Conservation (phyloP, 129 eudicot species). For the Artemisia tridentata region DNA sequence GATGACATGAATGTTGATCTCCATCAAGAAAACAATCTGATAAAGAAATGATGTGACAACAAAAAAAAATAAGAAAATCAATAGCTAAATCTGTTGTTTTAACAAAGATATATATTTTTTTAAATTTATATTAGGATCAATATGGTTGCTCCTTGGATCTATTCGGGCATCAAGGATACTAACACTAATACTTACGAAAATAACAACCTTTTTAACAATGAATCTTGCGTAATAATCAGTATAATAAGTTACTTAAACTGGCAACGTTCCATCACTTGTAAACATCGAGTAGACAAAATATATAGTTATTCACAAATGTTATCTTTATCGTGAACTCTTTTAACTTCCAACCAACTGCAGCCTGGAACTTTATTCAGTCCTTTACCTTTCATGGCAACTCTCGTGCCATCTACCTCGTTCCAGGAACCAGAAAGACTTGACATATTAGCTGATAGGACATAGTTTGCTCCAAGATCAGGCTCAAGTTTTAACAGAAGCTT, state of each 20-base stretch:
- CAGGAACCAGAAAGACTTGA: constrained; percentile 22
- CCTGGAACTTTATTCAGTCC: constrained; percentile 27
- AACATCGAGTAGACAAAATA: too few relatives aligned
- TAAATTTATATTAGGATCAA: background rate
- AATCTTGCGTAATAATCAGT: background rate
- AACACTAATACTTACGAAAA: background rate
- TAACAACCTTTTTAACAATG: background rate
- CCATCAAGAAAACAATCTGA: background rate
- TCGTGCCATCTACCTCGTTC: constrained; percentile 19
- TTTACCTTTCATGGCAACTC: constrained; percentile 21
- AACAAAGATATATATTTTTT: too few relatives aligned
- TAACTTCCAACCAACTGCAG: constrained; percentile 24
- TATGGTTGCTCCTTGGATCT: background rate
- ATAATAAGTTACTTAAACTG: background rate
- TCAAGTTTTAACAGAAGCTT: constrained; percentile 24
- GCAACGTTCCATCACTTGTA: background rate
- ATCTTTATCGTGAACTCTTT: background rate
- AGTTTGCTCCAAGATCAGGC: constrained; percentile 27
- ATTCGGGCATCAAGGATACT: background rate
- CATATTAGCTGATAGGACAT: constrained; percentile 20
- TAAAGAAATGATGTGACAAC: background rate
- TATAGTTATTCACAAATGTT: background rate
- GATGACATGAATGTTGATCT: background rate
- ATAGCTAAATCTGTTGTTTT: too few relatives aligned
- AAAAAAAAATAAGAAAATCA: background rate